A percentile compares a stretch with the other conserved stretches of the same genome.
phyloP scores from a whole-genome alignment of 805 yeast genomes.

The Lachancea thermotolerans region DNA sequence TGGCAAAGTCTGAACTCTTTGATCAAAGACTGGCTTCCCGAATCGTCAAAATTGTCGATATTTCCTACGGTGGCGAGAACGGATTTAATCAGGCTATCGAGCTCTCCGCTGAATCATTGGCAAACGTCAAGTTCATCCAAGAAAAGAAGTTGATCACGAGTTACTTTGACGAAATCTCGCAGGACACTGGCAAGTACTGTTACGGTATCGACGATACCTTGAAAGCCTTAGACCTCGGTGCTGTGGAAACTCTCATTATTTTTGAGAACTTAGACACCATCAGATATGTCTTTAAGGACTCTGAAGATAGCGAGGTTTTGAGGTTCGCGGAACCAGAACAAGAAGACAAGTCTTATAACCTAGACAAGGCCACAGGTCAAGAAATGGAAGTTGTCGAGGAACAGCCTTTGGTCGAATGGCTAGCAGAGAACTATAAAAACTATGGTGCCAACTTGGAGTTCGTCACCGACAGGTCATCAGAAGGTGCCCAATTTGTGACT shows the following conservation, averaged over 20 bases:
- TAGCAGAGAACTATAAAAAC: constrained; percentile 90
- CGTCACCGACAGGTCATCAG: constrained; percentile 92
- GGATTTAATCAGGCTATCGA: constrained; percentile 99
- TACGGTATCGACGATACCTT: constrained; percentile 95
- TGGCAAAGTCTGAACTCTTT: constrained; percentile 86
- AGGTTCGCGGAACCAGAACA: constrained; percentile 68
- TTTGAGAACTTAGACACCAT: constrained; percentile 83
- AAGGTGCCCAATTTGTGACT: constrained; percentile 96
- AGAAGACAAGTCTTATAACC: constrained; percentile 65
- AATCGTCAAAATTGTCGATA: constrained; percentile 88
- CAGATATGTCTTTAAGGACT: constrained; percentile 77
- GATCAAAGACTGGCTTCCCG: constrained; percentile 84
- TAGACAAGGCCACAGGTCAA: constrained; percentile 79
- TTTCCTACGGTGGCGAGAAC: constrained; percentile 98
- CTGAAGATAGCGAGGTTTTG: constrained; percentile 70
- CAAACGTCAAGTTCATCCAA: constrained; percentile 96
- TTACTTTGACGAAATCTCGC: constrained; percentile 95
- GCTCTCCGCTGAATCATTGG: constrained; percentile 90
- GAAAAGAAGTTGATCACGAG: constrained; percentile 90
- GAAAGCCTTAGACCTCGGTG: constrained; percentile 94
- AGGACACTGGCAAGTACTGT: constrained; percentile 95
- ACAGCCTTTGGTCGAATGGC: constrained; percentile 88
- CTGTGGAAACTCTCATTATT: constrained; percentile 88
- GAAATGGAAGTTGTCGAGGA: constrained; percentile 90
- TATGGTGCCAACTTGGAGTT: constrained; percentile 96